These are phyloP conservation scores for slime mould (Dictyostelium discoideum) DNA, from an alignment of 78 protist genomes.

Conservation along the genomic window DNA sequence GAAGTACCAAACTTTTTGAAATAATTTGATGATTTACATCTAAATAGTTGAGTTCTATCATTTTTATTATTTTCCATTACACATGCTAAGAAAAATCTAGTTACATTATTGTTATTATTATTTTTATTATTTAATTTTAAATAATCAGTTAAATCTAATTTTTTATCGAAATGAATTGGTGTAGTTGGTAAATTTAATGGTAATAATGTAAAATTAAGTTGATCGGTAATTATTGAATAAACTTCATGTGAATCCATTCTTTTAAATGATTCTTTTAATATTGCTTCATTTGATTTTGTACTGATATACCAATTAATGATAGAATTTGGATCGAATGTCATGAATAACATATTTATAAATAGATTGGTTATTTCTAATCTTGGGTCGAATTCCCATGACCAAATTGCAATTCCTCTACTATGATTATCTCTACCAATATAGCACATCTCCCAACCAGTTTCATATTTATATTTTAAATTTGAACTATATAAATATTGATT, in stretches of 20 bases:
- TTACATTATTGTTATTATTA: background rate
- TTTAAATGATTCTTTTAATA: background rate
- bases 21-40: background rate
- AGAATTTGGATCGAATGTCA: background rate
- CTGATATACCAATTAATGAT: background rate
- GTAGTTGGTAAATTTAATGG: background rate
- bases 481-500: background rate
- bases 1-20: background rate
- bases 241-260: background rate
- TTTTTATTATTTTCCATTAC: background rate
- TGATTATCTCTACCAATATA: background rate
- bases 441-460: background rate
- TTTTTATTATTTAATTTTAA: background rate
- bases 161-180: background rate
- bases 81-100: background rate
- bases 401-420: background rate
- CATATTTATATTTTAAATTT: background rate
- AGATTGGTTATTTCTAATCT: background rate
- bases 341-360: background rate
- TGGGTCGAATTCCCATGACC: background rate
- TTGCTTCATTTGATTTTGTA: background rate
- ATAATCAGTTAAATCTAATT: background rate
- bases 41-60: background rate
- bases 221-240: background rate
- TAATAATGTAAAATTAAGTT: background rate